These are phyloP conservation scores for Bonia amplexicaulis DNA, from an alignment of 176 grass and related monocot species.

Conservation along the genomic window DNA sequence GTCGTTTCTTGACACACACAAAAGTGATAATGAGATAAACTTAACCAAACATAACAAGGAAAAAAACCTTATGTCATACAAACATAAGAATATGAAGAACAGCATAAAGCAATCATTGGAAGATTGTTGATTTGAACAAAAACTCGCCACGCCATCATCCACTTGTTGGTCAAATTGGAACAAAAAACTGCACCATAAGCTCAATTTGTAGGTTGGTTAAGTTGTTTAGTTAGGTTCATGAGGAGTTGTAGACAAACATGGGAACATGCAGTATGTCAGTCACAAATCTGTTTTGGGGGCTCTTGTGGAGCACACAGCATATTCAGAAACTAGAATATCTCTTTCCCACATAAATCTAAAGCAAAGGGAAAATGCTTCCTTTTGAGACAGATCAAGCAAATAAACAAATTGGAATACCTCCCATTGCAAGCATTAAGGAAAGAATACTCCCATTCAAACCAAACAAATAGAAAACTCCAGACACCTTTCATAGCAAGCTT, in stretches of 20 bases:
- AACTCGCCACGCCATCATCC: not conserved
- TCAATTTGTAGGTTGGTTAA: not conserved
- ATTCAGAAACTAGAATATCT: not conserved
- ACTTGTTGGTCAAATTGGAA: not conserved
- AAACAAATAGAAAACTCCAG: not conserved
- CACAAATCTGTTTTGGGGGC: not conserved
- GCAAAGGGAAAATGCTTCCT: not conserved
- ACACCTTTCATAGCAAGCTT: not conserved
- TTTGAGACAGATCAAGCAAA: not conserved
- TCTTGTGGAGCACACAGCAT: not conserved
- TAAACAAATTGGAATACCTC: not conserved
- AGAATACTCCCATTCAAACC: not conserved
- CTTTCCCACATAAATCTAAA: not conserved
- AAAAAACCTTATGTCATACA: not conserved
- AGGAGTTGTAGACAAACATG: not conserved
- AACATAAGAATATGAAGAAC: not conserved
- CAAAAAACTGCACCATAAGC: not conserved
- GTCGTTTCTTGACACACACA: not conserved
- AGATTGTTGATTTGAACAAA: not conserved
- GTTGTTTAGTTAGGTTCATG: not conserved
- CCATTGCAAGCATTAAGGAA: not conserved
- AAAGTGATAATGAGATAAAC: not conserved
- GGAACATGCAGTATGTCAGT: not conserved
- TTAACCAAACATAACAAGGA: not conserved
- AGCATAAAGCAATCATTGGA: not conserved